Percentiles rank a stretch among this genome's conserved stretches.
Conservation (phyloP, 108 stramenopile species). For the Pseudonitzschia multiseries region DNA sequence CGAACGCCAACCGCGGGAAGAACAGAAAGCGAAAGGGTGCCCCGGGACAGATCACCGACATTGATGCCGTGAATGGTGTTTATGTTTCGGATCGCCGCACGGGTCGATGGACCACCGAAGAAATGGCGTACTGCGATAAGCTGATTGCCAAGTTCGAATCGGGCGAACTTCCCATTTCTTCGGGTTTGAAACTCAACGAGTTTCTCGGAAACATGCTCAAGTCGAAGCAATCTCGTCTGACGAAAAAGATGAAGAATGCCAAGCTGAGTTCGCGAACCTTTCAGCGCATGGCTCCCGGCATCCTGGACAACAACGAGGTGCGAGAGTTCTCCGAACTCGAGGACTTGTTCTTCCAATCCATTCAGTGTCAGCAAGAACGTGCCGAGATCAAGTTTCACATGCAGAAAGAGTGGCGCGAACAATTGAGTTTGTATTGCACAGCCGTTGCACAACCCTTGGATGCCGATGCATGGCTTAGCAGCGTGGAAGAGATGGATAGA, state of each 20-base stretch:
- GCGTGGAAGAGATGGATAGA: conserved; percentile 85
- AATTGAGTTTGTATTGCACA: conserved; percentile 68
- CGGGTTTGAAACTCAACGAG: conserved; percentile 82
- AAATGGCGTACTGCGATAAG: conserved; percentile 76
- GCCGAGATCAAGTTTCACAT: conserved; percentile 85
- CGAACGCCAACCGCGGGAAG: conserved; percentile 38
- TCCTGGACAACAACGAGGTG: conserved; percentile 52
- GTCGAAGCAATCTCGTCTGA: conserved; percentile 82
- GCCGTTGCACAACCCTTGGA: conserved; percentile 61
- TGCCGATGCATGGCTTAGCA: conserved; percentile 73
- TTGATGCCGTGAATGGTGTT: conserved; percentile 24
- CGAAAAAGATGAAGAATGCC: conserved; percentile 92
- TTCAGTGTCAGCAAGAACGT: conserved; percentile 57
- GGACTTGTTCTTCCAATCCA: conserved; percentile 64
- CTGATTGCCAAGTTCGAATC: conserved; percentile 75
- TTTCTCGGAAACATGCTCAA: conserved; percentile 81
- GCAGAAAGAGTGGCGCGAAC: conserved; percentile 82
- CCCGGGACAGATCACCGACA: conserved; percentile 21
- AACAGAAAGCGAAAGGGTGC: conserved; percentile 49
- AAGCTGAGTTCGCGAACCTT: conserved; percentile 70
- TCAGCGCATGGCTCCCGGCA: conserved; percentile 36
- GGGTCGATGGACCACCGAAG: conserved; percentile 84
- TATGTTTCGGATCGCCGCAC: conserved; percentile 57
- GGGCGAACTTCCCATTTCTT: conserved; percentile 68
- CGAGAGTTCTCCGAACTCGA: conserved; percentile 68